Conservation (phyloP, 495 filamentous ascomycete genomes). For the Talaromyces thailandensis region DNA sequence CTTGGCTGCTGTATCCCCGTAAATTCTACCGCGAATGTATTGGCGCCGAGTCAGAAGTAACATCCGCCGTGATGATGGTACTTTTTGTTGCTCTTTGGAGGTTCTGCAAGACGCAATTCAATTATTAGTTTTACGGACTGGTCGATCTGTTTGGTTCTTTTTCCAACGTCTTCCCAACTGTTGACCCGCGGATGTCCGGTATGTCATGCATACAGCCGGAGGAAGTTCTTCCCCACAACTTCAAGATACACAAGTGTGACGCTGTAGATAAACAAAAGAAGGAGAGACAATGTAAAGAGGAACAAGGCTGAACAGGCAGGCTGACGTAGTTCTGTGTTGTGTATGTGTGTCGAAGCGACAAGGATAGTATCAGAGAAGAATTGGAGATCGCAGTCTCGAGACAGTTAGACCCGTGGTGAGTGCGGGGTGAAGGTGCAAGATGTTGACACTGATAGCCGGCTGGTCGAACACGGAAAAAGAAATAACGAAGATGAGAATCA, state of each 20-base stretch:
- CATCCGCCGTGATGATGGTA: neutral
- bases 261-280: neutral
- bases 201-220: neutral
- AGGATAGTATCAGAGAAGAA: neutral
- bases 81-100: neutral
- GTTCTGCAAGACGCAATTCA: neutral
- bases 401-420: neutral
- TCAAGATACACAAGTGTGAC: neutral
- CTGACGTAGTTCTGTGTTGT: neutral
- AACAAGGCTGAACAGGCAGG: neutral
- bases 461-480: neutral
- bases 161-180: conserved; percentile 1
- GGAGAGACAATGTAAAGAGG: neutral
- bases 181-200: neutral
- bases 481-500: neutral
- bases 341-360: neutral
- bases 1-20: neutral
- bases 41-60: conserved; percentile 2
- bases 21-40: neutral
- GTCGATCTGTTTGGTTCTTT: neutral
- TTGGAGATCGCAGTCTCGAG: neutral
- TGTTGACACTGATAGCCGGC: neutral
- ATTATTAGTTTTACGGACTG: neutral
- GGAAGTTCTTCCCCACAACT: neutral
- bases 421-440: neutral